phyloP scores from a whole-genome alignment of 257 asterid genomes.

The Verbascum thapsus region DNA sequence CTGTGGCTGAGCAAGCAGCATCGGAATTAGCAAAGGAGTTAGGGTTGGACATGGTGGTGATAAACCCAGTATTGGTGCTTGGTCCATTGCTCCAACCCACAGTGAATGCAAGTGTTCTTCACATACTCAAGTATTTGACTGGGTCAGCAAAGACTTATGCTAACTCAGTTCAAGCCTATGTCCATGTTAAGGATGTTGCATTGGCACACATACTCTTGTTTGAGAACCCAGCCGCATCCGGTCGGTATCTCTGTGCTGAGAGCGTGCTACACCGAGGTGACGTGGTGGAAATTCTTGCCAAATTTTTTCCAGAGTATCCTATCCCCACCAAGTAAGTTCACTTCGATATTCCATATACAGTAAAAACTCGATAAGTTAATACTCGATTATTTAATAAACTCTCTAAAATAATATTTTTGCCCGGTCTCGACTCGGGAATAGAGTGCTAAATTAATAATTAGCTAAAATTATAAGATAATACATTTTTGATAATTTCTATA shows the following conservation, averaged over 20 bases:
- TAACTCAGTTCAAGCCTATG: slow-evolving; percentile 83
- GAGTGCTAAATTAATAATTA: too few relatives aligned
- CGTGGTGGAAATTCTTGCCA: slow-evolving; percentile 76
- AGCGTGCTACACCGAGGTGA: slow-evolving; percentile 93
- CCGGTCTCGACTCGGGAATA: too few relatives aligned
- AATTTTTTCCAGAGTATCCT: slow-evolving; percentile 87
- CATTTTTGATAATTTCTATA: too few relatives aligned
- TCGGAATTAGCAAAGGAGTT: slow-evolving; percentile 60
- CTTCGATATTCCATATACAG: not conserved
- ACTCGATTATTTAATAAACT: too few relatives aligned
- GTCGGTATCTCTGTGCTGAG: slow-evolving; percentile 86
- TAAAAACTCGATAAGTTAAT: too few relatives aligned
- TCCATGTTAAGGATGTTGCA: slow-evolving; percentile 85
- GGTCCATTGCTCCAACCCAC: slow-evolving; percentile 83
- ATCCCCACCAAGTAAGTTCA: slow-evolving; percentile 77
- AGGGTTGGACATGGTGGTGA: slow-evolving; percentile 75
- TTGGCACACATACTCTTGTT: slow-evolving; percentile 78
- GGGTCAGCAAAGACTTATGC: slow-evolving; percentile 91
- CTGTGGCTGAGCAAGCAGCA: slow-evolving; percentile 83
- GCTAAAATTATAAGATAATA: too few relatives aligned
- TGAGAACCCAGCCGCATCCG: slow-evolving; percentile 73
- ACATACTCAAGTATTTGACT: slow-evolving; percentile 76
- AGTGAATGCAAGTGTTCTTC: slow-evolving; percentile 81
- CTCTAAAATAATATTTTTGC: too few relatives aligned
- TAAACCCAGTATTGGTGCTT: slow-evolving; percentile 83